Conservation (phyloP, 2,329 filamentous ascomycete genomes). For the Tympanopsis confertula region DNA sequence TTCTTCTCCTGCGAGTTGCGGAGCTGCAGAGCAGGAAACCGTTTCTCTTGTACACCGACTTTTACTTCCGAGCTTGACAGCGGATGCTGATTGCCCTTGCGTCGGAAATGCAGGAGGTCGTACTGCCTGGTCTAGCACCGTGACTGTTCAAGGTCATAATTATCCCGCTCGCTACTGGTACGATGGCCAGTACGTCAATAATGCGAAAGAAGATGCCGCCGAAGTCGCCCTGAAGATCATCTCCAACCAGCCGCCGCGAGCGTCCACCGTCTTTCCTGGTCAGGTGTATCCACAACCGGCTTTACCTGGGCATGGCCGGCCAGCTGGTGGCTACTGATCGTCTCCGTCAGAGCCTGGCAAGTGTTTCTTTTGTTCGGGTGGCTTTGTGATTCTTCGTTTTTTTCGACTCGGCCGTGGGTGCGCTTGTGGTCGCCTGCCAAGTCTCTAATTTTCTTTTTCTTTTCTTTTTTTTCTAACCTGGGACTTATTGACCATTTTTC, state of each 20-base stretch:
- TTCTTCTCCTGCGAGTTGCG: too few species aligned
- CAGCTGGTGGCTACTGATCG: too few species aligned
- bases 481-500: too few species aligned
- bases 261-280: too few species aligned
- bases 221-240: conserved; percentile 33
- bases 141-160: conserved; percentile 29
- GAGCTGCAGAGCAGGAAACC: too few species aligned
- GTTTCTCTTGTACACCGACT: background rate
- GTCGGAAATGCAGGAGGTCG: conserved; percentile 31
- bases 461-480: background rate
- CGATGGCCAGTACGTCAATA: conserved; percentile 44
- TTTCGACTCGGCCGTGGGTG: background rate
- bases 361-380: background rate
- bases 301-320: too few species aligned
- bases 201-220: conserved; percentile 48
- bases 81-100: background rate
- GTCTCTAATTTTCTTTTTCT: background rate
- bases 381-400: background rate
- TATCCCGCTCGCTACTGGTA: conserved; percentile 46
- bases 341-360: too few species aligned
- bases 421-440: too few species aligned
- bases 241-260: too few species aligned
- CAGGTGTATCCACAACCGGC: too few species aligned
- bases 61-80: background rate
- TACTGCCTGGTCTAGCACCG: conserved; percentile 43